A percentile compares a stretch with the other conserved stretches of the same genome.
These are phyloP conservation scores for Ilyonectria mors-panacis DNA, from an alignment of 2,329 filamentous ascomycete species.

Conservation along the genomic window DNA sequence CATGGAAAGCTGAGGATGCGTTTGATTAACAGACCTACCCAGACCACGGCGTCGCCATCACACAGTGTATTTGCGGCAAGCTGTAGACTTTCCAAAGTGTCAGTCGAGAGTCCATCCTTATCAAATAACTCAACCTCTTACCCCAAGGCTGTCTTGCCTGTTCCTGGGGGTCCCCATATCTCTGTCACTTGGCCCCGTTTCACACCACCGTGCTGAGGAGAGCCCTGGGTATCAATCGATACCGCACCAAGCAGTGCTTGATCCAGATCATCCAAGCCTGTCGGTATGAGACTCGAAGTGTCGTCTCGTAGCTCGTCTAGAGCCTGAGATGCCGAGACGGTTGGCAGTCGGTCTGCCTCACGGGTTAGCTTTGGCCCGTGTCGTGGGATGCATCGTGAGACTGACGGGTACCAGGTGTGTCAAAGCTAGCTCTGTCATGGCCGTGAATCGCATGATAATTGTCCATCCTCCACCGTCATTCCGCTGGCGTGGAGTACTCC, in stretches of 20 bases:
- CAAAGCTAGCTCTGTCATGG: constrained; percentile 74
- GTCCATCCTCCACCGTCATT: constrained; percentile 63
- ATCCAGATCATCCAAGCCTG: constrained; percentile 70
- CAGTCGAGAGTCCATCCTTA: constrained; percentile 29
- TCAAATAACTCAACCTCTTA: constrained; percentile 58
- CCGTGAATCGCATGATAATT: constrained; percentile 71
- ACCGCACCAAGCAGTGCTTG: constrained; percentile 53
- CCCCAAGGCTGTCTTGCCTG: constrained; percentile 88
- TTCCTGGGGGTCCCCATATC: constrained; percentile 88
- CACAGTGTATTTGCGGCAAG: constrained; percentile 75
- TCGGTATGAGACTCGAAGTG: constrained; percentile 67
- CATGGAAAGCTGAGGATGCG: constrained; percentile 2
- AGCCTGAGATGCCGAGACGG: constrained; percentile 82
- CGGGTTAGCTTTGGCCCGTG: constrained; percentile 32
- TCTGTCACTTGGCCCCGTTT: constrained; percentile 86
- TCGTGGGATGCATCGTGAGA: constrained; percentile 37
- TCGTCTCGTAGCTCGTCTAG: constrained; percentile 72
- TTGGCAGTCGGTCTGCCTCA: constrained; percentile 78
- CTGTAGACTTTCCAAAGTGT: constrained; percentile 70
- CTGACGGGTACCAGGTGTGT: constrained; percentile 67
- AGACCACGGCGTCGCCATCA: constrained; percentile 76
- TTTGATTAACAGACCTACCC: constrained; percentile 78
- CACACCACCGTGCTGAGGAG: constrained; percentile 68
- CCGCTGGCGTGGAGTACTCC: constrained; percentile 35
- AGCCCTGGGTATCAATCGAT: constrained; percentile 31